Conservation (phyloP, 345 rosid species). For the Cardamine resedifolia region DNA sequence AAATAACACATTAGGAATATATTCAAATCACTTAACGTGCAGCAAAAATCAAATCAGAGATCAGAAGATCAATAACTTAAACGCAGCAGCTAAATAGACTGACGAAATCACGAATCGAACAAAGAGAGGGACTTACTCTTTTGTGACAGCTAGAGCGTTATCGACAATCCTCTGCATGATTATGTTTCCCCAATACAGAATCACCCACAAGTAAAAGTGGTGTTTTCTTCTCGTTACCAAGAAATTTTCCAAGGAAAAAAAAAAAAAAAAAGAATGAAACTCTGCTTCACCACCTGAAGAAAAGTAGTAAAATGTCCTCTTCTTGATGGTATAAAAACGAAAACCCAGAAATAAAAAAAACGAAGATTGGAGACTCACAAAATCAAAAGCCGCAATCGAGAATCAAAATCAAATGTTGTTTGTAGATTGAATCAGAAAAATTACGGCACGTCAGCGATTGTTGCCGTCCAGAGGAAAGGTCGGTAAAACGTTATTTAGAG, state of each 20-base stretch:
- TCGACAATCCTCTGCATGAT: constrained; percentile 82
- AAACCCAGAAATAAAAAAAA: not conserved
- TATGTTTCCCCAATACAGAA: not conserved
- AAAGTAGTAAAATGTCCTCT: not conserved
- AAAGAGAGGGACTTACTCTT: constrained; percentile 65
- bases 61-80: not conserved
- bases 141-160: constrained; percentile 72
- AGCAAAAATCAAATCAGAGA: constrained; percentile 5
- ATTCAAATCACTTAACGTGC: not conserved
- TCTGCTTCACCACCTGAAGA: not conserved
- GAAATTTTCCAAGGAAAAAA: not conserved
- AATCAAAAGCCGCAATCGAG: not conserved
- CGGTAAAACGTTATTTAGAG: constrained; percentile 21
- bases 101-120: not conserved
- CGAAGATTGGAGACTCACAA: not conserved
- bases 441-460: constrained; percentile 37
- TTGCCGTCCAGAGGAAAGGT: constrained; percentile 39
- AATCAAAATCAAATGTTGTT: not conserved
- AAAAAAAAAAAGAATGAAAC: not conserved
- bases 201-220: not conserved
- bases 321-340: not conserved
- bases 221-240: not conserved
- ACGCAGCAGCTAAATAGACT: not conserved
- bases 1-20: not conserved
- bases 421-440: constrained; percentile 3